A percentile compares a stretch with the other conserved stretches of the same genome.
These are phyloP conservation scores for Athelia sp. DNA, from an alignment of 1,284 basidiomycete genomes.

Conservation along the genomic window DNA sequence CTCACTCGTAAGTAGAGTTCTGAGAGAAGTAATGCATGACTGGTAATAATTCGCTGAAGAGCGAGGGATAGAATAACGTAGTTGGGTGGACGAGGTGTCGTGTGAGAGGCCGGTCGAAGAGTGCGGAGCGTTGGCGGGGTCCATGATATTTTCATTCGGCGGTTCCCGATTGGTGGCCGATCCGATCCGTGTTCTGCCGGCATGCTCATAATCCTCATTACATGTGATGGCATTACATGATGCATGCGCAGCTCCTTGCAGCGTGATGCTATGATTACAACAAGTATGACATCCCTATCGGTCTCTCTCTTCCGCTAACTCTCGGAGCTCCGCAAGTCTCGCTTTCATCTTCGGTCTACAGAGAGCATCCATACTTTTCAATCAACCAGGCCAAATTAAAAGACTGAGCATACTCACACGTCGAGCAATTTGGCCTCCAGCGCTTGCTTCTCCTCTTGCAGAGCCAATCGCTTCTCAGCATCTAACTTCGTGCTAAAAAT, in stretches of 20 bases:
- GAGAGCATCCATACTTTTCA: constrained; percentile 14
- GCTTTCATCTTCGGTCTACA: constrained; percentile 76
- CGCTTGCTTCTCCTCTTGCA: constrained; percentile 92
- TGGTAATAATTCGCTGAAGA: neutral
- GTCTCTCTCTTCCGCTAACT: neutral
- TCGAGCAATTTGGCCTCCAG: constrained; percentile 77
- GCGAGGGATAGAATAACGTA: constrained; percentile 2
- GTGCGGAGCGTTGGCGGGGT: neutral
- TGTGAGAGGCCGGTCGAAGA: constrained; percentile 10
- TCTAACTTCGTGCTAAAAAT: constrained; percentile 80
- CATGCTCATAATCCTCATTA: neutral
- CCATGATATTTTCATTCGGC: neutral
- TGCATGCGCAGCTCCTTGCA: neutral
- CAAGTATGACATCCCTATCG: neutral
- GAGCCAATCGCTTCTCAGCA: constrained; percentile 83
- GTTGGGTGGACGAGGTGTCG: constrained; percentile 15
- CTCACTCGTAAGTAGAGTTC: constrained; percentile 68
- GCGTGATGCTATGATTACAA: neutral
- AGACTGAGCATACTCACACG: constrained; percentile 41
- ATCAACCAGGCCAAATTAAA: neutral
- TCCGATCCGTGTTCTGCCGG: neutral
- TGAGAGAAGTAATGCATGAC: constrained; percentile 76
- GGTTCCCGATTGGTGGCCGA: neutral
- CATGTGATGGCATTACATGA: neutral
- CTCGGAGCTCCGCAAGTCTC: constrained; percentile 63